Percentiles rank a stretch among this genome's conserved stretches.
Evolutionary conservation across 306 rosid genomes (phyloP).

Genomic region (Mimosa bimucronata): DNA sequence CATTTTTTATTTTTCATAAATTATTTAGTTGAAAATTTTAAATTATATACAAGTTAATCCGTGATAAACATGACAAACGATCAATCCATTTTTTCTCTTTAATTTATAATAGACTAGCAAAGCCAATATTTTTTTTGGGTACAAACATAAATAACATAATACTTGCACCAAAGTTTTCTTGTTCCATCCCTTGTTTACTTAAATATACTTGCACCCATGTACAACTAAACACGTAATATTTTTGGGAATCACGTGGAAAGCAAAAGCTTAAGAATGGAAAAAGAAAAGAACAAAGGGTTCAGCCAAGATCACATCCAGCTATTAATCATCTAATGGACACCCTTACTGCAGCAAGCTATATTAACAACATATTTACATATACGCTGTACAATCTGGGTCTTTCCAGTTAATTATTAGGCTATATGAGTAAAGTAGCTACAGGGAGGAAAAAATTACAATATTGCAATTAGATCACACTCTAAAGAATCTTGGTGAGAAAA

Average conservation of each 20-base stretch:
- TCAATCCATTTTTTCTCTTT: not conserved
- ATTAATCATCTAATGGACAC: not conserved
- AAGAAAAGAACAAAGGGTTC: not conserved
- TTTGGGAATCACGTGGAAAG: not conserved
- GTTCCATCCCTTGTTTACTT: not conserved
- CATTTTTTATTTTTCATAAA: not conserved
- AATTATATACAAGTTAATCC: not conserved
- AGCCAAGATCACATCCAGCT: not conserved
- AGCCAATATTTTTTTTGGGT: not conserved
- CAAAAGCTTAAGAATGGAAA: not conserved
- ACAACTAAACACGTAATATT: not conserved
- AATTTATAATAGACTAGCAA: not conserved
- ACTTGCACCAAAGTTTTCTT: not conserved
- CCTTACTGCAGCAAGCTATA: not conserved
- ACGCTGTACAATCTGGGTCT: constrained; percentile 65
- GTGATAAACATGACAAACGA: not conserved
- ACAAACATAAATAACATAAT: not conserved
- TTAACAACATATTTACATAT: constrained; percentile 71
- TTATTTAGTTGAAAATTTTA: not conserved
- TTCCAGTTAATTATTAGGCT: constrained; percentile 59
- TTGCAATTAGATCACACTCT: constrained; percentile 47
- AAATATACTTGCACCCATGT: not conserved
- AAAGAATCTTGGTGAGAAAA: constrained; percentile 36
- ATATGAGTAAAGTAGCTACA: constrained; percentile 33
- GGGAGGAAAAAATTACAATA: constrained; percentile 1